These are phyloP conservation scores for Orobanche coerulescens DNA, from an alignment of 257 asterid genomes.

Conservation along the genomic window DNA sequence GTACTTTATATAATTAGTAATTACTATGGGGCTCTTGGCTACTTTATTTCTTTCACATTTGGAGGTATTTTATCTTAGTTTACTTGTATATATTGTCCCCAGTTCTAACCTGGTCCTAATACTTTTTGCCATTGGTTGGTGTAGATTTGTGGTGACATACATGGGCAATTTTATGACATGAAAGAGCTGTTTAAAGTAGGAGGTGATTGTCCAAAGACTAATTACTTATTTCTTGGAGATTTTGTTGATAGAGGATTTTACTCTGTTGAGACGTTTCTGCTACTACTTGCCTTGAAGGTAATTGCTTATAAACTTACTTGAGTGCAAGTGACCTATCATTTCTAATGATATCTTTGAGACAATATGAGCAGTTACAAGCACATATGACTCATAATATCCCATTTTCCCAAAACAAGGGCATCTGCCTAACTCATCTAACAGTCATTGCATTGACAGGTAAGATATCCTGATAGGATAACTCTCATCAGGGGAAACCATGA, in stretches of 20 bases:
- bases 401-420: slow-evolving; percentile 9
- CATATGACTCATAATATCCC: not conserved
- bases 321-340: not conserved
- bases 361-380: slow-evolving; percentile 7
- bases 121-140: slow-evolving; percentile 15
- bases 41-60: not conserved
- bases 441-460: slow-evolving; percentile 50
- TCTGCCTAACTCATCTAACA: slow-evolving; percentile 20
- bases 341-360: not conserved
- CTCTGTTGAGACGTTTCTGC: slow-evolving; percentile 95
- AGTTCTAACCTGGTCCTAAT: slow-evolving; percentile 12
- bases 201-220: slow-evolving; percentile 90
- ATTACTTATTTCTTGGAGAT: slow-evolving; percentile 96
- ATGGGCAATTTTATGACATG: slow-evolving; percentile 98
- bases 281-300: slow-evolving; percentile 92
- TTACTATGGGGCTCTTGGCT: not conserved
- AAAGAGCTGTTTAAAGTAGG: slow-evolving; percentile 95
- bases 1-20: not conserved
- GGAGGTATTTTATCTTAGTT: not conserved
- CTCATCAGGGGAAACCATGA: slow-evolving; percentile 96
- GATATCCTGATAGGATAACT: slow-evolving; percentile 96
- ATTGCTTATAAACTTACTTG: slow-evolving; percentile 18
- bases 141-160: slow-evolving; percentile 98
- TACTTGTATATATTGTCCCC: slow-evolving; percentile 12
- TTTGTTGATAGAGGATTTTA: slow-evolving; percentile 95